Conservation (phyloP, 148 eudicot species). For the Talinum fruticosum region DNA sequence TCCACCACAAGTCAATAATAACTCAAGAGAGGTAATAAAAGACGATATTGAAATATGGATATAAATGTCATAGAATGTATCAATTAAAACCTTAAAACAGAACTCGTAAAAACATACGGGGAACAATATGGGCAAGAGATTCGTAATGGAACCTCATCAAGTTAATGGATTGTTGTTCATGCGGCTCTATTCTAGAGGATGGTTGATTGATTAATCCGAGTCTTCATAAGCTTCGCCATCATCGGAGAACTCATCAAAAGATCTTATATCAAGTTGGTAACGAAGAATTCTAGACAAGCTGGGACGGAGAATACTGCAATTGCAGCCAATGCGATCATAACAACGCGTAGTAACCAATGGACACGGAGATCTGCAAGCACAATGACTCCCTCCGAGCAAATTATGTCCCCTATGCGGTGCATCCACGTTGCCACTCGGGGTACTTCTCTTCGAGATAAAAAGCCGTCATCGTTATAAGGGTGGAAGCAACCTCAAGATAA, state of each 20-base stretch:
- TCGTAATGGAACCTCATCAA: not conserved
- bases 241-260: constrained; percentile 37
- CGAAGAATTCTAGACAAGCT: constrained; percentile 36
- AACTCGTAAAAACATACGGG: constrained; percentile 12
- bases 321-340: no score
- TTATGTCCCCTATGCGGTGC: no score
- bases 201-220: constrained; percentile 22
- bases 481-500: no score
- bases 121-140: not conserved
- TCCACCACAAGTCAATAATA: constrained; percentile 15
- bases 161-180: not conserved
- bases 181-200: not conserved
- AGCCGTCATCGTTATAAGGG: no score
- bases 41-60: not conserved
- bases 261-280: constrained; percentile 36
- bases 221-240: constrained; percentile 29
- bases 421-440: no score
- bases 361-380: no score
- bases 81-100: constrained; percentile 20
- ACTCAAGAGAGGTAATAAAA: constrained; percentile 19
- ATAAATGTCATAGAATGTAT: constrained; percentile 13
- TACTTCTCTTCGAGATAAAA: no score
- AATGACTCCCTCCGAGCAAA: no score
- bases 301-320: no score
- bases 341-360: no score